A percentile compares a stretch with the other conserved stretches of the same genome.
Conservation (phyloP, 2,329 filamentous ascomycete genomes). For the Penicillium polonicum region DNA sequence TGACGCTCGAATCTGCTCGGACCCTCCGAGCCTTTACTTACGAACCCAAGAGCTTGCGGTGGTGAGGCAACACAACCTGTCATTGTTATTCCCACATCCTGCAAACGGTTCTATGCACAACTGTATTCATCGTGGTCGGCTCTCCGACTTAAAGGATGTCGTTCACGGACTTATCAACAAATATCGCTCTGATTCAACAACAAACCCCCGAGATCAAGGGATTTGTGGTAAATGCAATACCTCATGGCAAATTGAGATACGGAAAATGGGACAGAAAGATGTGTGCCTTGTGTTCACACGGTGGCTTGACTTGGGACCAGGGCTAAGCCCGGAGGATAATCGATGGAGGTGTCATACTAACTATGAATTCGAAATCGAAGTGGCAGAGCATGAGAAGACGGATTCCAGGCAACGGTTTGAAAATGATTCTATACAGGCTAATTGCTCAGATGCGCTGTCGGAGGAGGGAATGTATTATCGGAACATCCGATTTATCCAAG, state of each 20-base stretch:
- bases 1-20: slow-evolving; percentile 7
- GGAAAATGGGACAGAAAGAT: neutral
- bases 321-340: no score
- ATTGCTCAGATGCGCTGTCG: no score
- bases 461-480: no score
- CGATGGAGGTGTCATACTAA: no score
- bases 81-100: neutral
- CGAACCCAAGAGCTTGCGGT: slow-evolving; percentile 7
- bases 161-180: neutral
- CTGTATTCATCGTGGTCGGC: no score
- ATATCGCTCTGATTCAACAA: neutral
- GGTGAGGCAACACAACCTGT: neutral
- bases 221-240: neutral
- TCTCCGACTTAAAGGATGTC: neutral
- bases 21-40: slow-evolving; percentile 8
- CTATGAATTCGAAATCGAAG: no score
- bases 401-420: no score
- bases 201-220: neutral
- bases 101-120: neutral
- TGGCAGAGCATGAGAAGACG: no score
- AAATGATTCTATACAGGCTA: no score
- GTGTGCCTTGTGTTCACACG: no score
- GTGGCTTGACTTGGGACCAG: no score
- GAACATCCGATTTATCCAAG: no score
- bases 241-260: neutral